Percentiles rank a stretch among this genome's conserved stretches.
Conservation (phyloP, 2,329 filamentous ascomycete species). For the Leptographium wingfieldii region DNA sequence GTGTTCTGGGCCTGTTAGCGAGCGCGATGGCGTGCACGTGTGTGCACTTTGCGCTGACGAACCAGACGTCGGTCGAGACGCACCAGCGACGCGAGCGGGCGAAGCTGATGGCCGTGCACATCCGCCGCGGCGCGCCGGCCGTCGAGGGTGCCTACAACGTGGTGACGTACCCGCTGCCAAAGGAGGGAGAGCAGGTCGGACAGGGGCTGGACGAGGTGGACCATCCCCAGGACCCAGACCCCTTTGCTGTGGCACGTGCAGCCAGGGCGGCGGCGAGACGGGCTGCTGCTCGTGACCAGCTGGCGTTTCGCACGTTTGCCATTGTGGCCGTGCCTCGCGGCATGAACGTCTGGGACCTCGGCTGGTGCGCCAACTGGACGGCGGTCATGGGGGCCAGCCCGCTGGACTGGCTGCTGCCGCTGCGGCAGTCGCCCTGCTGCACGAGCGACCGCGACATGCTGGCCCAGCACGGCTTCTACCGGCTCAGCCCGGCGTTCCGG, state of each 20-base stretch:
- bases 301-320: conserved; percentile 58
- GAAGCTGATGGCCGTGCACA: conserved; percentile 62
- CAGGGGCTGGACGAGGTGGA: neutral
- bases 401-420: conserved; percentile 70
- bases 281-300: conserved; percentile 23
- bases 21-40: conserved; percentile 65
- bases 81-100: conserved; percentile 48
- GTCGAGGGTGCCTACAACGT: conserved; percentile 38
- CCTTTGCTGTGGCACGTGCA: neutral
- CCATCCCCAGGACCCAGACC: neutral
- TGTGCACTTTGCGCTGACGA: conserved; percentile 54
- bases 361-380: conserved; percentile 56
- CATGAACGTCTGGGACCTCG: conserved; percentile 79
- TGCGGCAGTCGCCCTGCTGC: conserved; percentile 61
- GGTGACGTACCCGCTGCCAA: conserved; percentile 13
- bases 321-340: conserved; percentile 61
- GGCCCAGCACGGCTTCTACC: conserved; percentile 49
- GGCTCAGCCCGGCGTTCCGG: conserved; percentile 49
- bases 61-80: conserved; percentile 76
- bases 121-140: conserved; percentile 37
- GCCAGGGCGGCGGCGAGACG: conserved; percentile 4
- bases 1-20: conserved; percentile 71
- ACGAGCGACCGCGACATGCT: conserved; percentile 40
- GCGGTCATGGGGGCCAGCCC: conserved; percentile 63
- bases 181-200: neutral